phyloP scores from a whole-genome alignment of 2,329 filamentous ascomycete genomes.

The Polytolypa hystricis region DNA sequence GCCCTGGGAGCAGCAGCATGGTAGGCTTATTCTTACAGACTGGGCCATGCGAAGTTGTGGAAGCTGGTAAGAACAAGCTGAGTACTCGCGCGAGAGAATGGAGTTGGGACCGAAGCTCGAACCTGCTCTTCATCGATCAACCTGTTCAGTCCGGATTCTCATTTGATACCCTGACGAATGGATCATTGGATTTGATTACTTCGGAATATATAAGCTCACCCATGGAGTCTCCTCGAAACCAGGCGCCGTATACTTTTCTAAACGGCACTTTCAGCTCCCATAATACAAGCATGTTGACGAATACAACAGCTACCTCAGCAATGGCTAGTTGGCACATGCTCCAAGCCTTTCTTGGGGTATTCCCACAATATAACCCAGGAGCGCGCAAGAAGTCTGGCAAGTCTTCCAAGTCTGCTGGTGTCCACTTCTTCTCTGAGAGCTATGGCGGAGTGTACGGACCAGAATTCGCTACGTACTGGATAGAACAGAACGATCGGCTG shows the following conservation, averaged over 20 bases:
- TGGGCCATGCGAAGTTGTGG: slow-evolving; percentile 32
- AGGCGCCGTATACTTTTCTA: slow-evolving; percentile 26
- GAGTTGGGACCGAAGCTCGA: slow-evolving; percentile 47
- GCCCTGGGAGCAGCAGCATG: slow-evolving; percentile 35
- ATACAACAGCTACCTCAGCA: slow-evolving; percentile 42
- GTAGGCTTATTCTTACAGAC: slow-evolving; percentile 33
- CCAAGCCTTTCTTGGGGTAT: slow-evolving; percentile 51
- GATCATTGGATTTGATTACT: slow-evolving; percentile 11
- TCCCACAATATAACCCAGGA: slow-evolving; percentile 49
- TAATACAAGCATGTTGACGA: slow-evolving; percentile 34
- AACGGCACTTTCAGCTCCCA: slow-evolving; percentile 43
- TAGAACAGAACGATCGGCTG: slow-evolving; percentile 32
- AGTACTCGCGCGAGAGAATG: slow-evolving; percentile 36
- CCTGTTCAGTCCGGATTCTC: slow-evolving; percentile 43
- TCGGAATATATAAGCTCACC: slow-evolving; percentile 6
- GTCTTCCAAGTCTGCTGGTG: slow-evolving; percentile 25
- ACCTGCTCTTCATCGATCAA: slow-evolving; percentile 61
- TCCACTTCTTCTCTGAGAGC: slow-evolving; percentile 36
- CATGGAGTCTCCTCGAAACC: slow-evolving; percentile 33
- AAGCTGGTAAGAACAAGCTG: slow-evolving; percentile 24
- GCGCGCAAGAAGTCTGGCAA: slow-evolving; percentile 19
- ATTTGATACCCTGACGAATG: slow-evolving; percentile 10
- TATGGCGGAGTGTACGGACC: slow-evolving; percentile 37
- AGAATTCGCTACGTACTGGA: slow-evolving; percentile 28
- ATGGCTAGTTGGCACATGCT: slow-evolving; percentile 48